phyloP scores from a whole-genome alignment of 208 protist genomes.

The Crithidia fasciculata region DNA sequence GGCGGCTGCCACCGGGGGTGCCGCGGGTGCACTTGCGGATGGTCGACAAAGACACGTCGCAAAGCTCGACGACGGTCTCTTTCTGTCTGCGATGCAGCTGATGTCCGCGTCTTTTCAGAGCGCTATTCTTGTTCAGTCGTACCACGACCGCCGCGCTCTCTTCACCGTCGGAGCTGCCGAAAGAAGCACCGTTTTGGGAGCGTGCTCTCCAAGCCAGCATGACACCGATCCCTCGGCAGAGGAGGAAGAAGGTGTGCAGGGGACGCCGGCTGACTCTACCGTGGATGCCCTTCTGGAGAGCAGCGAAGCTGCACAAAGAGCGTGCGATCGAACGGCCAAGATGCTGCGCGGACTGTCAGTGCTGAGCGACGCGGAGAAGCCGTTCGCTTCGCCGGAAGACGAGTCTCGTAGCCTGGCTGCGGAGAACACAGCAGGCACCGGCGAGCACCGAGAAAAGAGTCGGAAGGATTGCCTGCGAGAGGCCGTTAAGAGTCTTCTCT shows the following conservation, averaged over 20 bases:
- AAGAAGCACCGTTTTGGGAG: not conserved
- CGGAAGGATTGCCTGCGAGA: slow-evolving; percentile 13
- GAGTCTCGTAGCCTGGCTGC: not conserved
- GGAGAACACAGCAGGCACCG: not conserved
- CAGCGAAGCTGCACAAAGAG: slow-evolving; percentile 11
- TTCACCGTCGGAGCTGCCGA: no score
- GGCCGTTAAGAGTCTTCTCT: not conserved
- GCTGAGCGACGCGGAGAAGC: slow-evolving; percentile 22
- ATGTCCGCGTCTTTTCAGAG: slow-evolving; percentile 14
- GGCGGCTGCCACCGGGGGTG: not conserved
- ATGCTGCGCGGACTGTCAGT: slow-evolving; percentile 17
- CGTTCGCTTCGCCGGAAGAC: slow-evolving; percentile 8
- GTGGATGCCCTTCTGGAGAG: slow-evolving; percentile 6
- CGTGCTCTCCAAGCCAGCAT: not conserved
- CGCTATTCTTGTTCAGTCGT: slow-evolving; percentile 5
- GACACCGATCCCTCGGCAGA: not conserved
- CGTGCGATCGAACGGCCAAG: slow-evolving; percentile 21
- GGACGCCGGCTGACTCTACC: not conserved
- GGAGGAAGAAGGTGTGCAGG: not conserved
- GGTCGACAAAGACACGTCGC: slow-evolving; percentile 19
- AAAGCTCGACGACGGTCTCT: slow-evolving; percentile 28
- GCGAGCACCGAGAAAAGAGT: slow-evolving; percentile 4
- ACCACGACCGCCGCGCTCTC: not conserved
- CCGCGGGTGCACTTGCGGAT: not conserved
- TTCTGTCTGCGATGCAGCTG: slow-evolving; percentile 32